Evolutionary conservation across 352 stramenopile species (phyloP).

Genomic region (Globisporangium nodosum): DNA sequence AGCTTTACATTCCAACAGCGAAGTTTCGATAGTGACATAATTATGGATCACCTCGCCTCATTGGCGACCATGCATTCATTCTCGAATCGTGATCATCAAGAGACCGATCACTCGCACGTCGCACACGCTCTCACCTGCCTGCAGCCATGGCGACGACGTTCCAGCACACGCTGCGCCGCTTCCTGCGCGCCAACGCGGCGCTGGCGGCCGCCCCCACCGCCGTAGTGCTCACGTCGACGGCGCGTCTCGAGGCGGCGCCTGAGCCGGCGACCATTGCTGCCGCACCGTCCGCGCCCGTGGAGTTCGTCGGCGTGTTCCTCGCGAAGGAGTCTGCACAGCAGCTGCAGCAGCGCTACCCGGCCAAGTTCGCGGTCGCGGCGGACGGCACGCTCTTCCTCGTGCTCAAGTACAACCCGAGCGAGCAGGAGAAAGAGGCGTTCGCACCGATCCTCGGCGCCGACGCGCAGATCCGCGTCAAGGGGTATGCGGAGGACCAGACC

Average conservation of each 20-base stretch:
- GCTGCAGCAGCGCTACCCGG: slow-evolving; percentile 48
- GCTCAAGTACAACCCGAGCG: slow-evolving; percentile 73
- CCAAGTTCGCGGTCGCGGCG: slow-evolving; percentile 30
- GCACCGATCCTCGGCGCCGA: slow-evolving; percentile 54
- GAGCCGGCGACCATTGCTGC: background rate
- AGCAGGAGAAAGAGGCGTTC: slow-evolving; percentile 68
- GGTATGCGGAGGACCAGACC: slow-evolving; percentile 55
- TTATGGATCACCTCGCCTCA: too few species aligned
- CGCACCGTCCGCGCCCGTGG: slow-evolving; percentile 19
- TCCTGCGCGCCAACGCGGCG: slow-evolving; percentile 11
- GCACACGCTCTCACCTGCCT: too few species aligned
- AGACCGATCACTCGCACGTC: too few species aligned
- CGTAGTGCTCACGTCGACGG: slow-evolving; percentile 14
- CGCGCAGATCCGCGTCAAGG: slow-evolving; percentile 57
- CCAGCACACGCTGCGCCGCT: slow-evolving; percentile 11
- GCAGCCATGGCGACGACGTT: slow-evolving; percentile 5
- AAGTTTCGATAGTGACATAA: too few species aligned
- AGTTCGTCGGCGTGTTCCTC: slow-evolving; percentile 80
- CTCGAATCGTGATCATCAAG: too few species aligned
- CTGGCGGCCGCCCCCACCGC: slow-evolving; percentile 12
- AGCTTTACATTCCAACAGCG: too few species aligned
- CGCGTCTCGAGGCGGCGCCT: slow-evolving; percentile 21
- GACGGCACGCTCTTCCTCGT: slow-evolving; percentile 55
- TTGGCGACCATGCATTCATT: too few species aligned
- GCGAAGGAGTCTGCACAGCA: slow-evolving; percentile 41